Evolutionary conservation across 768 basidiomycete species (phyloP), one percentile per base, ranked within the genome.

Genomic region (Hysterangium stoloniferum): DNA sequence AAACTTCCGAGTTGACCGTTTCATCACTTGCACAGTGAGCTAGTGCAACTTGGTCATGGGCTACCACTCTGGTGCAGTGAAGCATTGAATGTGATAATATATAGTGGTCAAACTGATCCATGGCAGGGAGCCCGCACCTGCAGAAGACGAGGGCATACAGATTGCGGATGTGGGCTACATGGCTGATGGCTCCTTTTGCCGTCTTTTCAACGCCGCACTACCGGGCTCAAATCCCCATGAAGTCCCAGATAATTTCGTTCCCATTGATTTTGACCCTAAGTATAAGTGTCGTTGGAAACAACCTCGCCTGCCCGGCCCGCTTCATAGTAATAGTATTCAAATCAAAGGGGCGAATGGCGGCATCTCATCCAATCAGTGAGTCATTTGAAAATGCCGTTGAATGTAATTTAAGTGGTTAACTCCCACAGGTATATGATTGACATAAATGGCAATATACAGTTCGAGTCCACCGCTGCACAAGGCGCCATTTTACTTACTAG

Each of bases 181-280:
- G n/a, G n/a, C n/a, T n/a, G n/a, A n/a, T n/a, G n/a, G n/a, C n/a
- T n/a, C n/a, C n/a, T n/a, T n/a, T n/a, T n/a, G n/a, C n/a, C n/a
- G n/a, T n/a, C 34, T 59, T 19, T 59, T 59, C 58, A 59, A 22
- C 19, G 44, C 44, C 31, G 28, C 44, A 19, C 9, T 45, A 22
- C 29, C 44, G 6, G 4, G 4, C 28, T 4, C 13, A 4, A 19
- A 27, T 7, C 20, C 28, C 6, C 27, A 31, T 5, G 7, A 31
- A 32, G 44, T 45, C 5, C 44, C 44, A 4, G 28, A 13, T 15
- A 19, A 45, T 19, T 45, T 45, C 17, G 29, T 32, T 15, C 31
- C 44, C 2, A 15, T 45, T 13, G 31, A 33, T 9, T 22, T 22
- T 3, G 44, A 31, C n/a, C 17, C 8, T 31, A 4, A 45, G 6